Base-by-base conservation (phyloP, 1,139 yeast genomes). In the Pneumocystis wakefieldiae region DNA sequence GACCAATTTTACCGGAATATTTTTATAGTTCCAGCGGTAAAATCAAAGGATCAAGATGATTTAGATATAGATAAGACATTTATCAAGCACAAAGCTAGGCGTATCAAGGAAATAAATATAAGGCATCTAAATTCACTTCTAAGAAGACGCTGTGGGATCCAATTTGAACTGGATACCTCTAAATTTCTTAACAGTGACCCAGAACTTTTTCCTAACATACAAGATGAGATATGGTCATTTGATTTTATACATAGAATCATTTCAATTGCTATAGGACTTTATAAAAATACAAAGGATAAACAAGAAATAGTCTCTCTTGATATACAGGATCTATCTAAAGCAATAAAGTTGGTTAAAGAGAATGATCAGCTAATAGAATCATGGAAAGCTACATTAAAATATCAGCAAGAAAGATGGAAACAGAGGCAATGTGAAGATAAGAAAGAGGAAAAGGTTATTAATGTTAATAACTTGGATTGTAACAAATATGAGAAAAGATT, bases 401-500 rank as follows among this genome's bases (percentile, higher is more conserved):
- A 39, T 12, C 41, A 57, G 37, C 42, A 57, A 28, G 42, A 39
- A 57, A 28, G 19, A 19, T 39, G 59, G 15, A 29, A 57, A 29
- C 59, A 57, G 19, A n/a, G 19, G 24, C 55, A 48, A 12, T 12
- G 12, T 24, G 32, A 48, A 48, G 32, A 48, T 10, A 48, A 24
- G n/a, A 57, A 57, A 8, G 29, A 57, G 12, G 12, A 24, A 28
- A 24, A 17, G 2, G 12, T 29, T 19, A 57, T 37, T 14, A 24
- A 37, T 57, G 5, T 28, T 37, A 37, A 37, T 14, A 37, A 4
- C 14, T 37, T 37, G 19, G 59, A 57, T 29, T 57, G 59, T 10
- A 65, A 59, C 36, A 64, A 63, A 38, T 63, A 65, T 6, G 67
- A 66, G 48, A 62, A 66, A 58, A 48, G 60, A 8, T 35, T 66